Evolutionary conservation across 176 grass and related monocot genomes (phyloP), one percentile per base, ranked within the genome.

Genomic region (Saccharum spontaneum): DNA sequence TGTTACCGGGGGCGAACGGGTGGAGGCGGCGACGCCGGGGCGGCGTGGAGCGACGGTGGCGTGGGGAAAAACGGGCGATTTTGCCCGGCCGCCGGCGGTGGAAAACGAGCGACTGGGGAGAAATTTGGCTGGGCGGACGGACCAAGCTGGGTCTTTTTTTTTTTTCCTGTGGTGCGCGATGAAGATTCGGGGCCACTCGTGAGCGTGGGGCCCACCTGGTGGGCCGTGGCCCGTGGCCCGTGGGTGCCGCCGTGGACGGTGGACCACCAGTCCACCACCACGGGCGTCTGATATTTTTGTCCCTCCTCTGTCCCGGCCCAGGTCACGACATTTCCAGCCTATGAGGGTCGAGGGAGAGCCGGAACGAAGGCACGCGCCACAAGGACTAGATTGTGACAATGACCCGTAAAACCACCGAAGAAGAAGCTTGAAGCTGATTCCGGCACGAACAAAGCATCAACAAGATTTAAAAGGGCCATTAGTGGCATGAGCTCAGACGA

Each of bases 41-140:
- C 38, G 85, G 78, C 78, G 85, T 82, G 79, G 79, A 57, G 17
- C 23, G 16, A 69, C 70, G 36, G 72, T 14, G 40, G 61, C 78
- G 36, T 31, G 22, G 79, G 37, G 43, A 80, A 80, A 34, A 7
- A 48, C 2, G 50, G 11, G 1, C 16, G 70, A 36, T 46, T 79
- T 39, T 4, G 4, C 4, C 2, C n/a, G 43, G 45, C 26, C 36
- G 59, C 23, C 23, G 22, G 67, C 52, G 10, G 13, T 30, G 52
- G 37, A 38, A 50, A 67, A 40, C 24, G 1, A 10, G 55, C 55
- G 55, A 23, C 20, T 0, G 0, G 0, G 55, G 20, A 22, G 6
- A n/a, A 43, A 55, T 77, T 16, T 10, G 55, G 15, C n/a, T 9
- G 44, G 13, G 8, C 12, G 46, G 15, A 34, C 5, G 5, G 9